Evolutionary conservation across 495 filamentous ascomycete species (phyloP).

Genomic region (Penicillium paxilli): DNA sequence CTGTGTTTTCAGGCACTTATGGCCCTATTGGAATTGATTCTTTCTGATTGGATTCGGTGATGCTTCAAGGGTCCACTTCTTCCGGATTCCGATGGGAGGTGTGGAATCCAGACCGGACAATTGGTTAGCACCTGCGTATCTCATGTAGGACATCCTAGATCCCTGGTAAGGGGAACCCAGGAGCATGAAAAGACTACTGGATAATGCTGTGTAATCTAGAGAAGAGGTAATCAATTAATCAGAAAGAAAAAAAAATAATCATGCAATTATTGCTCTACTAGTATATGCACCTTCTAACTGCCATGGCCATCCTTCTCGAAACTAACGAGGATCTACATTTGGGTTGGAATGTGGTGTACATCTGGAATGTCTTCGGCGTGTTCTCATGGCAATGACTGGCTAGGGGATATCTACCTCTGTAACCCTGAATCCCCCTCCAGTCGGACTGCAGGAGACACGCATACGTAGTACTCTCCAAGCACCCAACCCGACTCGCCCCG

Average conservation of each 20-base stretch:
- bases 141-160: not conserved
- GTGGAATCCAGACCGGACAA: conserved; percentile 7
- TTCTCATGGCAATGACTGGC: conserved; percentile 27
- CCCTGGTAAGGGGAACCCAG: too few species aligned
- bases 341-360: conserved; percentile 18
- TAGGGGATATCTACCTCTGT: conserved; percentile 10
- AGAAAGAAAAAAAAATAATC: not conserved
- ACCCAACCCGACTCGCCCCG: not conserved
- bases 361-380: conserved; percentile 26
- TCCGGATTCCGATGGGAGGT: conserved; percentile 7
- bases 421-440: conserved; percentile 1
- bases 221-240: not conserved
- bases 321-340: conserved; percentile 4
- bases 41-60: conserved; percentile 7
- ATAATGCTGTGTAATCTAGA: not conserved
- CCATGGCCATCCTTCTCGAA: not conserved
- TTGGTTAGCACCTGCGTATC: not conserved
- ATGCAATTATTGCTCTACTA: too few species aligned
- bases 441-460: not conserved
- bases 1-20: conserved; percentile 7
- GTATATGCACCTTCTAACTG: not conserved
- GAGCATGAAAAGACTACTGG: too few species aligned
- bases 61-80: not conserved
- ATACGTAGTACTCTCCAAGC: not conserved
- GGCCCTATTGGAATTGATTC: not conserved